Percentiles rank a stretch among this genome's conserved stretches.
These are phyloP conservation scores for Ceratobasidium sp. DNA, from an alignment of 1,284 basidiomycete species.

Conservation along the genomic window DNA sequence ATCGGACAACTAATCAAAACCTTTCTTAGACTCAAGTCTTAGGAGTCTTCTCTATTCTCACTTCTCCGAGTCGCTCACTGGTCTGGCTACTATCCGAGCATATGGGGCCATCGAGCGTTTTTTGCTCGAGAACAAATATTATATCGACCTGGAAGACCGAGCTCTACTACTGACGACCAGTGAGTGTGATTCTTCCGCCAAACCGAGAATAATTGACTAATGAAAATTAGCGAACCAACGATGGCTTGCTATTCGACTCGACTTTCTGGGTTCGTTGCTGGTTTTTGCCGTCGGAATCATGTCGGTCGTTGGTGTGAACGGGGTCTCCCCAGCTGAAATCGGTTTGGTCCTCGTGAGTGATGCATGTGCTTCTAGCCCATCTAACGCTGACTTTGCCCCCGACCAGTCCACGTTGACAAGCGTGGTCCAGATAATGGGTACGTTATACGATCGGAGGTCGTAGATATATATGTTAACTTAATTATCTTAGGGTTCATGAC, in stretches of 20 bases:
- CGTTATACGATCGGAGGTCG: conserved; percentile 63
- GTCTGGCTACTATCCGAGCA: conserved; percentile 80
- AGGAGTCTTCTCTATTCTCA: conserved; percentile 82
- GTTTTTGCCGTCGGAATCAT: conserved; percentile 71
- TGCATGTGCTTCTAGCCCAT: conserved; percentile 28
- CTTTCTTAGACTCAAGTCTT: conserved; percentile 70
- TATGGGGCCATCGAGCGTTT: conserved; percentile 76
- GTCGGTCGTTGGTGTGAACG: conserved; percentile 60
- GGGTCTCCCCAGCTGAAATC: conserved; percentile 74
- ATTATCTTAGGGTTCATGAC: conserved; percentile 58
- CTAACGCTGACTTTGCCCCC: conserved; percentile 46
- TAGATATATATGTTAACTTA: conserved; percentile 59
- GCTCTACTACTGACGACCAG: conserved; percentile 70
- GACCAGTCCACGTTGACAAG: conserved; percentile 27
- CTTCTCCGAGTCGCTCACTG: conserved; percentile 82
- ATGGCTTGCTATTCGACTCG: conserved; percentile 86
- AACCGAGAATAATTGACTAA: not conserved
- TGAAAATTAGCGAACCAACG: conserved; percentile 54
- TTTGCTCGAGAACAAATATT: conserved; percentile 74
- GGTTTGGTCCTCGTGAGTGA: conserved; percentile 75
- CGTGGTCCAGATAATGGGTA: conserved; percentile 45
- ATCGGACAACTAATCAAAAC: conserved; percentile 51
- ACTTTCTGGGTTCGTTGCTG: conserved; percentile 76
- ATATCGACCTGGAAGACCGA: conserved; percentile 81
- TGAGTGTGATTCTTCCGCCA: not conserved